phyloP scores from a whole-genome alignment of 768 basidiomycete genomes.

The Tylopilus intermedius region DNA sequence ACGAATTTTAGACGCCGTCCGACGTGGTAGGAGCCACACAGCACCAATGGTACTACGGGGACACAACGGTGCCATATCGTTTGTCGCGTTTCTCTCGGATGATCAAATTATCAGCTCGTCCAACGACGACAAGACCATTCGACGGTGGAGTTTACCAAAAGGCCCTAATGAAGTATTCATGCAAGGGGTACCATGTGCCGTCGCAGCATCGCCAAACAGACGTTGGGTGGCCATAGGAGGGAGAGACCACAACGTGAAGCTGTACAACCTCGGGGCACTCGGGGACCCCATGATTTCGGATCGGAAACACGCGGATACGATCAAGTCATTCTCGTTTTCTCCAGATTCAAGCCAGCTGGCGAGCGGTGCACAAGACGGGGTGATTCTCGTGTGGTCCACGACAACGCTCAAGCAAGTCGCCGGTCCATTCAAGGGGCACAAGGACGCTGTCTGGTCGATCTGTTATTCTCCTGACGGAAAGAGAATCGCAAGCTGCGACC shows the following conservation, averaged over 20 bases:
- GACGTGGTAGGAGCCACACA: background rate
- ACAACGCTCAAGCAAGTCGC: conserved; percentile 3
- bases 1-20: background rate
- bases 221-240: conserved; percentile 18
- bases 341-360: conserved; percentile 13
- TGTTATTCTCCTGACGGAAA: conserved; percentile 18
- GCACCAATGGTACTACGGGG: conserved; percentile 9
- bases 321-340: conserved; percentile 19
- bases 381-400: conserved; percentile 16
- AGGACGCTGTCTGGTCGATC: conserved; percentile 14
- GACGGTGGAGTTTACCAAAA: conserved; percentile 11
- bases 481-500: conserved; percentile 19
- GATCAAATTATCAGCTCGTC: conserved; percentile 18
- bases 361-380: conserved; percentile 17
- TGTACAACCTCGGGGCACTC: conserved; percentile 3
- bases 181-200: background rate
- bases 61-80: conserved; percentile 8
- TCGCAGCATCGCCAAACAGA: conserved; percentile 7
- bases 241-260: conserved; percentile 10
- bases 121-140: conserved; percentile 15
- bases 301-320: background rate
- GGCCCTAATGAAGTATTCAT: conserved; percentile 1
- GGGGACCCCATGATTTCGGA: background rate
- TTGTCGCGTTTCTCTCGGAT: conserved; percentile 17
- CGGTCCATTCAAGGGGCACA: conserved; percentile 9